These are phyloP conservation scores for Gynandropsis gynandra DNA, from an alignment of 345 rosid species.

Conservation along the genomic window DNA sequence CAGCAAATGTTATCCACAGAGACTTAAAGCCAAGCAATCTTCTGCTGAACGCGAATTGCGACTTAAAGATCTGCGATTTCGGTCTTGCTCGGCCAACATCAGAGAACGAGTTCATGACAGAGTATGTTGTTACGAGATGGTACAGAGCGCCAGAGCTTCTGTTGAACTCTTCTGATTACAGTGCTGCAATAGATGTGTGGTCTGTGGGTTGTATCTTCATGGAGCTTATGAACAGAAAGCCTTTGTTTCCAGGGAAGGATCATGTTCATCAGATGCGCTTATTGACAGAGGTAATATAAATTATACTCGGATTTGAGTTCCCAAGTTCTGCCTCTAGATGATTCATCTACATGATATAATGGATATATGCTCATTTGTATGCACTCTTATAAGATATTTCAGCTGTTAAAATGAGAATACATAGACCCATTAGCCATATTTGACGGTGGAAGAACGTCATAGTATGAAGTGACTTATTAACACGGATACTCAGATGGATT, in stretches of 20 bases:
- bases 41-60: conserved; percentile 77
- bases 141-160: conserved; percentile 93
- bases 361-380: background rate
- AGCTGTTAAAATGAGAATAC: background rate
- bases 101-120: conserved; percentile 94
- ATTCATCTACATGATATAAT: background rate
- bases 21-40: conserved; percentile 95
- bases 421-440: background rate
- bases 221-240: conserved; percentile 95
- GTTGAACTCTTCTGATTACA: conserved; percentile 82
- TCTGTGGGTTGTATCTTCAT: conserved; percentile 95
- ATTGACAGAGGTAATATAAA: conserved; percentile 66
- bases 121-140: conserved; percentile 98
- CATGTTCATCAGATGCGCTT: conserved; percentile 93
- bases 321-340: conserved; percentile 3
- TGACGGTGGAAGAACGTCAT: background rate
- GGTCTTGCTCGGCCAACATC: conserved; percentile 90
- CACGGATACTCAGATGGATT: conserved; percentile 15
- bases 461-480: background rate
- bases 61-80: conserved; percentile 87
- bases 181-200: conserved; percentile 96
- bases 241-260: conserved; percentile 91
- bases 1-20: conserved; percentile 91
- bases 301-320: background rate
- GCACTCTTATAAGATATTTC: background rate